Evolutionary conservation across 2,329 filamentous ascomycete genomes (phyloP).

Genomic region (Didymella glomerata): DNA sequence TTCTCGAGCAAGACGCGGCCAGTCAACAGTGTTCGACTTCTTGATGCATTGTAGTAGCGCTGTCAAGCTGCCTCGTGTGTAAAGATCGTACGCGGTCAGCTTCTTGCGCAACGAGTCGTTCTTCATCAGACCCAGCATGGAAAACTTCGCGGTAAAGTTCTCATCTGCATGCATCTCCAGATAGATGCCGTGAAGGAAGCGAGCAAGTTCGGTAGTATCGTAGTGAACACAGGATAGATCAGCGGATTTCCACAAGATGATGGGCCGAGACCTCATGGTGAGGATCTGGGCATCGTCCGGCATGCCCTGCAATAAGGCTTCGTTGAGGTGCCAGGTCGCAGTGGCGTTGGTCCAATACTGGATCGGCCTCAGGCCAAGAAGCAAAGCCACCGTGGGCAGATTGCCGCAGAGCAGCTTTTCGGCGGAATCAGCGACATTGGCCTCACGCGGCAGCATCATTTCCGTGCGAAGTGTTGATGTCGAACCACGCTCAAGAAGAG

Average conservation of each 20-base stretch:
- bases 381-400: too few relatives aligned
- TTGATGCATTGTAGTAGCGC: background rate
- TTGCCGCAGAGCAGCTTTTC: too few relatives aligned
- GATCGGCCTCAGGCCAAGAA: too few relatives aligned
- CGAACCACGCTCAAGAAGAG: background rate
- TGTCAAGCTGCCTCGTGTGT: background rate
- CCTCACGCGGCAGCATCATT: background rate
- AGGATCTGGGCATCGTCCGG: too few relatives aligned
- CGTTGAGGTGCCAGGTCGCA: too few relatives aligned
- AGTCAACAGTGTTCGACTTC: background rate
- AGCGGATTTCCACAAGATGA: background rate
- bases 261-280: background rate
- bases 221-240: background rate
- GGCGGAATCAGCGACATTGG: background rate
- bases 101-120: background rate
- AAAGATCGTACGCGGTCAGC: background rate
- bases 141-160: background rate
- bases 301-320: too few relatives aligned
- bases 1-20: background rate
- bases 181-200: background rate
- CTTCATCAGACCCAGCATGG: background rate
- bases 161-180: background rate
- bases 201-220: too few relatives aligned
- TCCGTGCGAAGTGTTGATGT: background rate
- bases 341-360: too few relatives aligned